Percentiles rank a stretch among this genome's conserved stretches.
Conservation (phyloP, 1,284 basidiomycete genomes). For the Phellinidium pouzarii region DNA sequence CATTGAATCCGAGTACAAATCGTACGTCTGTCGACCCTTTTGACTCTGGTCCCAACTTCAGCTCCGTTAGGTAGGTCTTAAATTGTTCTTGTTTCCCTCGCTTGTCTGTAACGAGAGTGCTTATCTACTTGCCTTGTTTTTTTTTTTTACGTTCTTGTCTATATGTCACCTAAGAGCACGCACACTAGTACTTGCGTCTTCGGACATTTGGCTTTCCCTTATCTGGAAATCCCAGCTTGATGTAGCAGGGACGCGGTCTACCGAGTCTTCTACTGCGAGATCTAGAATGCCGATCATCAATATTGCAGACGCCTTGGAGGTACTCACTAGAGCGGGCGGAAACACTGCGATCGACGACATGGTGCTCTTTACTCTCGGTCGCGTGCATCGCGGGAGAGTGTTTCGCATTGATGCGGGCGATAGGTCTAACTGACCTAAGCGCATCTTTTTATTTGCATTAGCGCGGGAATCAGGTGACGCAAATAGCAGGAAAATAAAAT, state of each 20-base stretch:
- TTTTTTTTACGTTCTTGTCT: not conserved
- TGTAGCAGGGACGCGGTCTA: too few relatives aligned
- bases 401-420: slow-evolving; percentile 10
- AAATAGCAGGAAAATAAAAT: too few relatives aligned
- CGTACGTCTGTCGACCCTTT: not conserved
- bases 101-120: not conserved
- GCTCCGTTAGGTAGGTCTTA: slow-evolving; percentile 4
- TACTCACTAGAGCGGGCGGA: not conserved
- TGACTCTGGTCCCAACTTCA: not conserved
- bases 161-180: not conserved
- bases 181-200: too few relatives aligned
- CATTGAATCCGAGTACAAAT: slow-evolving; percentile 1
- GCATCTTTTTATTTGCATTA: not conserved
- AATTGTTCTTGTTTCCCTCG: not conserved
- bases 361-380: slow-evolving; percentile 7
- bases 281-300: slow-evolving; percentile 1
- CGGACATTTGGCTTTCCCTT: slow-evolving; percentile 8
- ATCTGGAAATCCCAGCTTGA: not conserved
- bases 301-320: slow-evolving; percentile 9
- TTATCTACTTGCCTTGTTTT: not conserved
- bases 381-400: slow-evolving; percentile 7
- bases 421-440: slow-evolving; percentile 3
- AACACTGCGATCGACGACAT: not conserved
- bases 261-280: not conserved
- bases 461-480: too few relatives aligned